These are phyloP conservation scores for Oryza punctata DNA, from an alignment of 176 grass and related monocot genomes.

Conservation along the genomic window DNA sequence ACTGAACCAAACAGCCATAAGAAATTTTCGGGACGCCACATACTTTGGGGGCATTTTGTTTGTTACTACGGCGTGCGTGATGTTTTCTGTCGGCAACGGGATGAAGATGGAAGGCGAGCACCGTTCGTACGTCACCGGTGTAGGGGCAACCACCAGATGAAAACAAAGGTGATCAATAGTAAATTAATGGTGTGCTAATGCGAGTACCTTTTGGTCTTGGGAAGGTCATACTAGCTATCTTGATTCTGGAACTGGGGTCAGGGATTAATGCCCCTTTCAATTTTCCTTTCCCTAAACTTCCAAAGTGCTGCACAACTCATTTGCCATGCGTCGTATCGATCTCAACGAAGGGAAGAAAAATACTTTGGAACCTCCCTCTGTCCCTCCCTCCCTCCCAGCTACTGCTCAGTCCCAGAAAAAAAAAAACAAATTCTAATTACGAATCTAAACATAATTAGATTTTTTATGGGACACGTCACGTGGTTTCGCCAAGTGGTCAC, in stretches of 20 bases:
- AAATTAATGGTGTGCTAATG: neutral
- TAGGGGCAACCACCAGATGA: neutral
- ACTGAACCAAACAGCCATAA: too few species aligned
- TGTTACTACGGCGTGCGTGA: too few species aligned
- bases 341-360: neutral
- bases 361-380: conserved; percentile 19
- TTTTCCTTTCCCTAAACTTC: neutral
- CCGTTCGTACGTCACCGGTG: neutral
- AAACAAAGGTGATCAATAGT: neutral
- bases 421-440: too few species aligned
- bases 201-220: neutral
- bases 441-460: too few species aligned
- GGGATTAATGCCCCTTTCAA: too few species aligned
- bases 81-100: neutral
- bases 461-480: too few species aligned
- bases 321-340: neutral
- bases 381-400: neutral
- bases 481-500: too few species aligned
- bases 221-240: neutral
- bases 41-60: neutral
- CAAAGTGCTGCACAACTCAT: conserved; percentile 36
- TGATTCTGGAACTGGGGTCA: conserved; percentile 5
- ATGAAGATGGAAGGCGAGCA: neutral
- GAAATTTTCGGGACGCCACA: too few species aligned
- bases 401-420: too few species aligned